Base-by-base conservation (phyloP, 352 stramenopile species). In the Globisporangium nagaii region DNA sequence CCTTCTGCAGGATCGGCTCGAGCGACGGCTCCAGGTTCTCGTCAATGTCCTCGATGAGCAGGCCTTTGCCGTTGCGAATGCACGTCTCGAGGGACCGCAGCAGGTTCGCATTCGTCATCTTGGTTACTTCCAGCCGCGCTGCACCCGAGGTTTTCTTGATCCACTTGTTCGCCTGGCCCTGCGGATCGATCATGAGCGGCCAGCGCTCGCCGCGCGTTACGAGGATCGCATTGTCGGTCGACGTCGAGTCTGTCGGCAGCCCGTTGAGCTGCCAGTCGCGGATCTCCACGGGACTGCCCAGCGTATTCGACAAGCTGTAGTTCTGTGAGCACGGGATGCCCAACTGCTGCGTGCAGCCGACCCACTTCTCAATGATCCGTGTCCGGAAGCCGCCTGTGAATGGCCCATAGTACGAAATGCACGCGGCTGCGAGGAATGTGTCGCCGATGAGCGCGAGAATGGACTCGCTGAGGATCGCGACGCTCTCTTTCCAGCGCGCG, bases 181-280 rank as follows among this genome's bases (percentile, higher is more conserved):
- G 92, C 4, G 92, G 92, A 28, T 98, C 92, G 53, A 98, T 98
- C 90, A 98, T 97, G 7, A 98, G 63, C 2, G 93, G 93, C 93
- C 93, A 98, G 0, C 93, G 82, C 55, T 96, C 76, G 20, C 90
- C 88, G 35, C 88, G 70, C 0, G 87, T 94, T 0, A 97, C 90
- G 7, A 98, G 63, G 34, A 98, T 96, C 8, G 88, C 93, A 30
- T 97, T 98, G 57, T 98, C 93, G 0, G 86, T 95, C 10, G 91
- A 98, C 24, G 96, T 96, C 2, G 74, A 73, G 47, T 98, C 93
- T 1, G 89, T 96, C 0, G 93, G 93, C 1, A 98, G 68, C 0
- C 90, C 88, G 45, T 95, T 90, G 13, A 98, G 69, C 50, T 97
- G 91, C 93, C 93, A 98, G 30, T 96, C 86, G 8, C 90, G 81